phyloP scores from a whole-genome alignment of 306 rosid species.

The Hippophae rhamnoides region DNA sequence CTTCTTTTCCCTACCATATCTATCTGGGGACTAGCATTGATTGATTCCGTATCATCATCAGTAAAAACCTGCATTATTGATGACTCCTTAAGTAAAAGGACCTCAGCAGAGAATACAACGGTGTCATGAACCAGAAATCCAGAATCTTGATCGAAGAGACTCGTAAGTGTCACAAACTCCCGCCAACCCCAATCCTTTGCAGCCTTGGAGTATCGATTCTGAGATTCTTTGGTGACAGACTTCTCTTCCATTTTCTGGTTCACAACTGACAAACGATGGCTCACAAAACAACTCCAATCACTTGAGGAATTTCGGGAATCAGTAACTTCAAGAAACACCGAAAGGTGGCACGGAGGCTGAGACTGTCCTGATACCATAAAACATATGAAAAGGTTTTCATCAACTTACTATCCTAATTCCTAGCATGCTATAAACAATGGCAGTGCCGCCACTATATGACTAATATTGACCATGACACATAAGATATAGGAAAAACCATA shows the following conservation, averaged over 20 bases:
- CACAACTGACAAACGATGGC: conserved; percentile 91
- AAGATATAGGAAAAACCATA: not conserved
- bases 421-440: conserved; percentile 15
- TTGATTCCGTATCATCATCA: conserved; percentile 49
- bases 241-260: conserved; percentile 89
- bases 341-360: conserved; percentile 99
- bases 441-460: not conserved
- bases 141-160: conserved; percentile 98
- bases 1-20: conserved; percentile 54
- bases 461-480: not conserved
- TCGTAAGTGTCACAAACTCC: conserved; percentile 97
- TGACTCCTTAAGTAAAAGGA: conserved; percentile 89
- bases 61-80: conserved; percentile 77
- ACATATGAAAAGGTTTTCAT: conserved; percentile 29
- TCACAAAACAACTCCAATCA: conserved; percentile 99
- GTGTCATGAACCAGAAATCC: conserved; percentile 96
- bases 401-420: conserved; percentile 24
- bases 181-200: conserved; percentile 99
- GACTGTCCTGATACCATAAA: conserved; percentile 93
- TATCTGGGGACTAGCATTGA: conserved; percentile 34
- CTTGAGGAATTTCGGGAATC: conserved; percentile 90
- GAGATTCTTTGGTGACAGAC: conserved; percentile 98
- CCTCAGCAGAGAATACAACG: conserved; percentile 96
- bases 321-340: conserved; percentile 97
- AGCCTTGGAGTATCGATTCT: conserved; percentile 98